Evolutionary conservation across 805 yeast species (phyloP).

Genomic region (Hanseniaspora meyeri): DNA sequence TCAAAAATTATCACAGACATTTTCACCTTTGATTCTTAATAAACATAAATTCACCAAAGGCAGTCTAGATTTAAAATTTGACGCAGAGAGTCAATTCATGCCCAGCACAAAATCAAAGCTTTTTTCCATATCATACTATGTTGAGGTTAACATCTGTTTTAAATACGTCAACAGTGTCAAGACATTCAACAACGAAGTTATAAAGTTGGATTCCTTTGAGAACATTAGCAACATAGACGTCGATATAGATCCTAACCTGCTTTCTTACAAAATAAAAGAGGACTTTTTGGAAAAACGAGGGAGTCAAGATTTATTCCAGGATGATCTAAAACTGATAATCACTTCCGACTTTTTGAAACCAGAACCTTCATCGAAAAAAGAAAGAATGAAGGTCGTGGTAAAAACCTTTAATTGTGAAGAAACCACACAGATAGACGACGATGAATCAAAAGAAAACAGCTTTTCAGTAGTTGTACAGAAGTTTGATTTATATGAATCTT

Average conservation of each 20-base stretch:
- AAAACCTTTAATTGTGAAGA: neutral
- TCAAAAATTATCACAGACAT: slow-evolving; percentile 4
- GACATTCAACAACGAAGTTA: neutral
- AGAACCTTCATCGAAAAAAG: neutral
- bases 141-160: slow-evolving; percentile 1
- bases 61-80: neutral
- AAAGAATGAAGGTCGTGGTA: neutral
- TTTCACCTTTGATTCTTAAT: slow-evolving; percentile 3
- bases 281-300: slow-evolving; percentile 6
- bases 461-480: neutral
- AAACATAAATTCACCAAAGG: slow-evolving; percentile 8
- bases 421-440: neutral
- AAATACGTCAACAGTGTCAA: neutral
- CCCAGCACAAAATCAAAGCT: neutral
- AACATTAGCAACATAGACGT: neutral
- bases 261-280: slow-evolving; percentile 6
- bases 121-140: neutral
- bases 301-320: neutral
- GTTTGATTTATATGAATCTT: neutral
- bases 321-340: neutral
- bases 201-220: neutral
- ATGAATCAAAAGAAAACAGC: neutral
- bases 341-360: neutral
- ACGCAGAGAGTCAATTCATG: neutral
- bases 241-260: slow-evolving; percentile 2